Base-by-base conservation (phyloP, 2,329 filamentous ascomycete species). In the Aureobasidium zeae region DNA sequence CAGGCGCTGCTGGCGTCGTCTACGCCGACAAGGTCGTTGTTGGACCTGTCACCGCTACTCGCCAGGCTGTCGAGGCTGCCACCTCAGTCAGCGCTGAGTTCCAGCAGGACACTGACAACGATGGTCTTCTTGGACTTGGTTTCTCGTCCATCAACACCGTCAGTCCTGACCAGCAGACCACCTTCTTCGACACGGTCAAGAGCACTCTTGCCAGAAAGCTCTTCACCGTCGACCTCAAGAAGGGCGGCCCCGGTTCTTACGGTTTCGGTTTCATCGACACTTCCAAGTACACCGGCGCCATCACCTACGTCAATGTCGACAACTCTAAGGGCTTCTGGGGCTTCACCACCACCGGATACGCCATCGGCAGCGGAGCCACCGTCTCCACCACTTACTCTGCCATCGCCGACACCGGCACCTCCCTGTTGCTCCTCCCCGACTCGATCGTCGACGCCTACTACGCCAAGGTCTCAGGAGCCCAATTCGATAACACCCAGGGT, bases 401-500 rank as follows among this genome's bases (percentile, higher is more conserved):
- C 51, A 83, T 85, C 57, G 76, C 77, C 54, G 81, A 85, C 63
- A 84, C 81, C 2, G 81, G 81, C 43, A 84, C 81, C 45, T 79
- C 79, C 1, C 74, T 85, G 21, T 61, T 83, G 44, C 68, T 81
- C 50, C 61, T 80, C 13, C 74, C 76, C 19, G 57, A 69, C 44
- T 51, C 57, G 22, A 66, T 80, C 47, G 71, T 76, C 50, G 52
- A 61, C 1, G 69, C 65, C 30, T 84, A 83, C 69, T 85, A 82
- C 65, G 56, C 57, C 26, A 57, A 74, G 48, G 30, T 50, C 37
- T 44, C 54, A 6, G 71, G 74, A 3, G 68, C 80, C 0, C 51
- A 62, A 33, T 63, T 77, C 55, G 63, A 68, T 54, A 19, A 49
- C 12, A 51, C 53, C 2, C 61, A 67, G 32, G 79, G 75, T 39